Evolutionary conservation across 129 eudicot genomes (phyloP).

Genomic region (Helichrysum umbraculigerum): DNA sequence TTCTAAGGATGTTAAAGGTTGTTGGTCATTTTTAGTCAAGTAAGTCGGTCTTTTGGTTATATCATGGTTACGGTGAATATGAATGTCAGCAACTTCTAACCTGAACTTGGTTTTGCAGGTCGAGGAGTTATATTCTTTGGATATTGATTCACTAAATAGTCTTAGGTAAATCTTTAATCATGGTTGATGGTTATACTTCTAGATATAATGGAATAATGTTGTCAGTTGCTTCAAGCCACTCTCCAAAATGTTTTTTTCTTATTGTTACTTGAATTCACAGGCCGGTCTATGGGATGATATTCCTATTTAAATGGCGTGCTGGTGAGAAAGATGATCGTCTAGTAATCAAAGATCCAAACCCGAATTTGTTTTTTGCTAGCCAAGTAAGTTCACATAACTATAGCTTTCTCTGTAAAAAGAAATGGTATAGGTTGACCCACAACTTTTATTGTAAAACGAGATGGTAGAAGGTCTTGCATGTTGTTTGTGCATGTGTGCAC

Average conservation of each 20-base stretch:
- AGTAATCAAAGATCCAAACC: conserved; percentile 89
- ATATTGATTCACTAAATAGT: conserved; percentile 79
- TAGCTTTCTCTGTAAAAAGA: background rate
- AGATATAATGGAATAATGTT: conserved; percentile 4
- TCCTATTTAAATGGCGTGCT: conserved; percentile 95
- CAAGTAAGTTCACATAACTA: conserved; percentile 53
- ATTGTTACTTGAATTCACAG: conserved; percentile 38
- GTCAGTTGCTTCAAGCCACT: background rate
- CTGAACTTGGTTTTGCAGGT: conserved; percentile 53
- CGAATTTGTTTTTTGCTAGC: conserved; percentile 88
- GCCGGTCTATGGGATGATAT: conserved; percentile 90
- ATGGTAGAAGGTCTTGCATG: background rate
- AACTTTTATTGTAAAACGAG: background rate
- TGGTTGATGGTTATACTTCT: conserved; percentile 10
- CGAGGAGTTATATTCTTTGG: conserved; percentile 96
- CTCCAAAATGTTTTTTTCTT: conserved; percentile 15
- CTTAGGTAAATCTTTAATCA: conserved; percentile 53
- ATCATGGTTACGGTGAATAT: conserved; percentile 11
- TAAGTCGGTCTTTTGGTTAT: conserved; percentile 8
- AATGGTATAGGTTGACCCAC: background rate
- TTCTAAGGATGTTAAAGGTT: background rate
- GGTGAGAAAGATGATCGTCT: conserved; percentile 98
- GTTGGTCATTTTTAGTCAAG: background rate
- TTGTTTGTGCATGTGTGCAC: background rate
- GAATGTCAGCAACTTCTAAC: conserved; percentile 2